phyloP scores from a whole-genome alignment of 2,329 filamentous ascomycete genomes.

The Phialemoniopsis sp. region DNA sequence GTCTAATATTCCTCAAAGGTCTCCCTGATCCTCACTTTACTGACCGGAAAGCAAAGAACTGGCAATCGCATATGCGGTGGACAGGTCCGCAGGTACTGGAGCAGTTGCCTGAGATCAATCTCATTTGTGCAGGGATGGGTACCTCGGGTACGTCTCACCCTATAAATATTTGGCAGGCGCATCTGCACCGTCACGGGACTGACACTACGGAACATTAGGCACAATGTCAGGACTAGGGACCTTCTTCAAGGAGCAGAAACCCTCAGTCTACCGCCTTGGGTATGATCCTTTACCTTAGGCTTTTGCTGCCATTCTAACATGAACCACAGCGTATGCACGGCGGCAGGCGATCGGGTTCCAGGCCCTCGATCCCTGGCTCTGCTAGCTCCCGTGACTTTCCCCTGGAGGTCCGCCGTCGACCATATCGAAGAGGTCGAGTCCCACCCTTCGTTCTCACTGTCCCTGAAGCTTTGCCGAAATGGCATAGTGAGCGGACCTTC shows the following conservation, averaged over 20 bases:
- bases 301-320: constrained; percentile 1
- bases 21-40: neutral
- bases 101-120: constrained; percentile 45
- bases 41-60: constrained; percentile 27
- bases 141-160: too few species aligned
- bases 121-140: constrained; percentile 45
- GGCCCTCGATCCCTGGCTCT: constrained; percentile 45
- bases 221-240: constrained; percentile 38
- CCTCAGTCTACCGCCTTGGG: constrained; percentile 27
- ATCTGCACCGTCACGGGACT: too few species aligned
- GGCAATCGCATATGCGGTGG: constrained; percentile 45
- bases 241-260: constrained; percentile 40
- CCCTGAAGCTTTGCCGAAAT: constrained; percentile 45
- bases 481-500: constrained; percentile 53
- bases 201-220: constrained; percentile 31
- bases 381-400: constrained; percentile 42
- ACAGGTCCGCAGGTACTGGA: constrained; percentile 48
- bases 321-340: constrained; percentile 43
- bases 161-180: too few species aligned
- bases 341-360: constrained; percentile 47
- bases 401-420: constrained; percentile 49
- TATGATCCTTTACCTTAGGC: constrained; percentile 6
- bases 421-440: constrained; percentile 46
- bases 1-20: neutral
- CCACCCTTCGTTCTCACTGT: constrained; percentile 41